Percentiles rank a stretch among this genome's conserved stretches.
These are phyloP conservation scores for Fusarium coicis DNA, from an alignment of 2,329 filamentous ascomycete species.

Conservation along the genomic window DNA sequence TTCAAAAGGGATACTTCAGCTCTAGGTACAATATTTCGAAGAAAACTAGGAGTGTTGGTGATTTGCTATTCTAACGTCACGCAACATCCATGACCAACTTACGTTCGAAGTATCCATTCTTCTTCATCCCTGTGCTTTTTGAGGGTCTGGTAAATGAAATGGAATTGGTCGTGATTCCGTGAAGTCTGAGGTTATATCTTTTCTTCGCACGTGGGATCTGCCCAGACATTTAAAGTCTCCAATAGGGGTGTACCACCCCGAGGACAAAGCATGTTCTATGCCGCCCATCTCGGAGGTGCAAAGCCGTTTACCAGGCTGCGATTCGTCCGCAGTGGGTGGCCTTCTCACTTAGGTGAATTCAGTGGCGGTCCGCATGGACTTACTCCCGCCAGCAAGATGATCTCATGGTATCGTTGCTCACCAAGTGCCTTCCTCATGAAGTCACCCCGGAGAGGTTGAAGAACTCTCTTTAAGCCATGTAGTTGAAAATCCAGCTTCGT, in stretches of 20 bases:
- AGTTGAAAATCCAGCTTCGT: background rate
- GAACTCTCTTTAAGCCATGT: background rate
- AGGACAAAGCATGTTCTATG: background rate
- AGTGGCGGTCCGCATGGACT: background rate
- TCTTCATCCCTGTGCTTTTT: background rate
- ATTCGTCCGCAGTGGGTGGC: background rate
- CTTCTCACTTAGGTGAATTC: slow-evolving; percentile 1
- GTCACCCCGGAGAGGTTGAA: background rate
- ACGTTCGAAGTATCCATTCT: slow-evolving; percentile 7
- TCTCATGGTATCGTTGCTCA: slow-evolving; percentile 3
- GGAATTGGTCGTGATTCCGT: background rate
- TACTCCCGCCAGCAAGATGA: slow-evolving; percentile 7
- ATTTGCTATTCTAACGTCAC: background rate
- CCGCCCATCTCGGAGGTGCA: background rate
- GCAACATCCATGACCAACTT: background rate
- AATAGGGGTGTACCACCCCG: background rate
- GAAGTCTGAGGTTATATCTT: slow-evolving; percentile 1
- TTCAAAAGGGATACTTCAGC: background rate
- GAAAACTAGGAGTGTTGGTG: background rate
- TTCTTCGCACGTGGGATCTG: background rate
- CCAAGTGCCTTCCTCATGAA: slow-evolving; percentile 7
- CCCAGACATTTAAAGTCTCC: slow-evolving; percentile 8
- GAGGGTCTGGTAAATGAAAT: background rate
- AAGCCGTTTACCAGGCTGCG: background rate
- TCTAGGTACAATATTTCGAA: background rate